Evolutionary conservation across 176 grass and related monocot genomes (phyloP).

Genomic region (Poa pratensis): DNA sequence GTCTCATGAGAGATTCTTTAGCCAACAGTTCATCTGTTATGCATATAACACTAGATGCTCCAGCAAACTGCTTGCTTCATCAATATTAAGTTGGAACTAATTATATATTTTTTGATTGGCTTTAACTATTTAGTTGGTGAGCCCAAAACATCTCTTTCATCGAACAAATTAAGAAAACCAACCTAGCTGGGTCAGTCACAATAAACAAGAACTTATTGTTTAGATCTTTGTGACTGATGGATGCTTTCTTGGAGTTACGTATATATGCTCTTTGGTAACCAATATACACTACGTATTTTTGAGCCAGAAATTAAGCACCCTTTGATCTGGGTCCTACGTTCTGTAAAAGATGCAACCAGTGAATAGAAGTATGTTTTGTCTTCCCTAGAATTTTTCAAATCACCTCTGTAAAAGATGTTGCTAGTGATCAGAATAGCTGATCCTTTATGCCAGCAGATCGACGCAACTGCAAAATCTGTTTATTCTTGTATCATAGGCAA

Average conservation of each 20-base stretch:
- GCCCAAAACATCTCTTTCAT: constrained; percentile 21
- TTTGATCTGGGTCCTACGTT: background rate
- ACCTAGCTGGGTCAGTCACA: constrained; percentile 13
- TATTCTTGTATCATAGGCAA: background rate
- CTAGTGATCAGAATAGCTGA: constrained; percentile 17
- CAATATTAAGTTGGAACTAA: background rate
- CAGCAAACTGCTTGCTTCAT: constrained; percentile 33
- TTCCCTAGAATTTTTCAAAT: background rate
- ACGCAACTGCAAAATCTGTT: background rate
- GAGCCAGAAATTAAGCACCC: background rate
- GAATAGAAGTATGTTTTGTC: background rate
- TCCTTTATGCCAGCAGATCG: background rate
- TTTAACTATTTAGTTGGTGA: constrained; percentile 9
- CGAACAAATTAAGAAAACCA: constrained; percentile 21
- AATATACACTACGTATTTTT: background rate
- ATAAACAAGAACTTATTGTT: constrained; percentile 16
- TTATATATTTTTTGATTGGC: background rate
- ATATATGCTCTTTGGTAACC: background rate
- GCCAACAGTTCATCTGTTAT: constrained; percentile 19
- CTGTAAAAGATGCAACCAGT: constrained; percentile 10
- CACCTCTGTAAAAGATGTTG: background rate
- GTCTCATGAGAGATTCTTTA: constrained; percentile 38
- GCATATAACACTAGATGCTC: constrained; percentile 36
- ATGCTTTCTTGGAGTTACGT: constrained; percentile 17
- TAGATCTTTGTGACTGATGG: background rate